Evolutionary conservation across 805 yeast species (phyloP).

Genomic region (Metschnikowia cerradonensis): DNA sequence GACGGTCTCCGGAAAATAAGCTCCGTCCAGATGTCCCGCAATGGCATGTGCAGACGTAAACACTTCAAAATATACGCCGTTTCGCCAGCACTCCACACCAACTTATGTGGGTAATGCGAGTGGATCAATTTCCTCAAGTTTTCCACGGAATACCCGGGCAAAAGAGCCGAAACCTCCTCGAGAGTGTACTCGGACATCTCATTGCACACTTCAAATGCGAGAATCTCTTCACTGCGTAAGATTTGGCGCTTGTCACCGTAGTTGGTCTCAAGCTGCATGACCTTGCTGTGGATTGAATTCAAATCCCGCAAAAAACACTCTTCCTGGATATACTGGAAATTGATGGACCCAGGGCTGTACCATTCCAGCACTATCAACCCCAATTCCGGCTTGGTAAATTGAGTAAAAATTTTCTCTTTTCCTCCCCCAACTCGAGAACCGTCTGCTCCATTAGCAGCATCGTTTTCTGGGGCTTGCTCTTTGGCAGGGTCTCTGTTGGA

Average conservation of each 20-base stretch:
- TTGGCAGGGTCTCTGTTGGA: background rate
- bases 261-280: conserved; percentile 10
- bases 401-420: background rate
- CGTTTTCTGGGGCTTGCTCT: background rate
- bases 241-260: conserved; percentile 11
- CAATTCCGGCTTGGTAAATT: conserved; percentile 14
- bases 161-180: conserved; percentile 3
- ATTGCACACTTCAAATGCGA: conserved; percentile 14
- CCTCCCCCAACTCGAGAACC: background rate
- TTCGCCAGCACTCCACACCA: conserved; percentile 13
- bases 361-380: conserved; percentile 17
- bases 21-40: conserved; percentile 3
- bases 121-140: conserved; percentile 7
- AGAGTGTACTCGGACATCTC: conserved; percentile 7
- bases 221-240: conserved; percentile 10
- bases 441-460: no score
- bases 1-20: conserved; percentile 12
- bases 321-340: conserved; percentile 11
- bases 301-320: conserved; percentile 14
- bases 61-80: conserved; percentile 8
- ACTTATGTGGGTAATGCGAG: conserved; percentile 11
- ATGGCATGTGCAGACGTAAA: conserved; percentile 4
- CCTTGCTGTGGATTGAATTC: conserved; percentile 7
- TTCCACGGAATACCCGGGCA: conserved; percentile 11
- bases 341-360: conserved; percentile 11